Evolutionary conservation across 2,329 filamentous ascomycete genomes (phyloP).

Genomic region (Alternaria viburni): DNA sequence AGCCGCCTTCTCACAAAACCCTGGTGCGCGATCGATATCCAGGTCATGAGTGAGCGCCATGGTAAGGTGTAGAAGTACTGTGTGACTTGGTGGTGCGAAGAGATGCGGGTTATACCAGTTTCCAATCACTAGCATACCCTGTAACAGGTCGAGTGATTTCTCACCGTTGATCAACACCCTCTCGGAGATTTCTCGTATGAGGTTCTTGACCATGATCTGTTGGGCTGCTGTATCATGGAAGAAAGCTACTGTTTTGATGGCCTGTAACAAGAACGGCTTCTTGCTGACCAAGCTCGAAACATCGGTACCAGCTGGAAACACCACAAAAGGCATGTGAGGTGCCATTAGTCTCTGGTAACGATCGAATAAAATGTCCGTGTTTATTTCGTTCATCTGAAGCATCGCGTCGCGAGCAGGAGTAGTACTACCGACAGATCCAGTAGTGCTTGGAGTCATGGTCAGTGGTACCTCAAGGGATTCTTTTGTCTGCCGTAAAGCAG

Average conservation of each 20-base stretch:
- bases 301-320: neutral
- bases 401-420: neutral
- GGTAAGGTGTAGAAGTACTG: conserved; percentile 11
- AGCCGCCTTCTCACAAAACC: conserved; percentile 3
- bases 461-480: neutral
- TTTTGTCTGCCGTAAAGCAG: accelerated
- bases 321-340: neutral
- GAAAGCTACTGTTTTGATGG: neutral
- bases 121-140: conserved; percentile 9
- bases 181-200: neutral
- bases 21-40: conserved; percentile 6
- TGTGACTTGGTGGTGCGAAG: conserved; percentile 4
- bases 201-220: neutral
- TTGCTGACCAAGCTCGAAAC: neutral
- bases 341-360: neutral
- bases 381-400: neutral
- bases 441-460: neutral
- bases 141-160: conserved; percentile 1
- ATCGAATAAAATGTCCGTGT: neutral
- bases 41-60: conserved; percentile 14
- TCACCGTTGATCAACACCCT: neutral
- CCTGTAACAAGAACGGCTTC: neutral
- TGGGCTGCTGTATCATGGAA: neutral
- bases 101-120: conserved; percentile 15
- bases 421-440: neutral